Percentiles rank a stretch among this genome's conserved stretches.
Conservation (phyloP, 23 red algal species). For the Porphyridium purpureum region DNA sequence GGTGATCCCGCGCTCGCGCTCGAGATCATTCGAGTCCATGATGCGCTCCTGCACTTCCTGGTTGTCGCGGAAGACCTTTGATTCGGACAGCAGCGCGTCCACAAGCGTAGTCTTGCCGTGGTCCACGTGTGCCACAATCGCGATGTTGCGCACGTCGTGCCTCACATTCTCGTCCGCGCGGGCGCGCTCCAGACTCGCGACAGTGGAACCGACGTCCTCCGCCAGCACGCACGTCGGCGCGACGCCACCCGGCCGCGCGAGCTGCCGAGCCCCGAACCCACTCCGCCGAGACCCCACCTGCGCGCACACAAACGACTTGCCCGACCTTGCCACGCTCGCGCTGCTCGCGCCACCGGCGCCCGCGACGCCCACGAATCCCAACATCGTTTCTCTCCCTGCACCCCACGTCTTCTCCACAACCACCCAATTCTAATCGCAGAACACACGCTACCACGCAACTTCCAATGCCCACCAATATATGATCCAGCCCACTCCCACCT, state of each 20-base stretch:
- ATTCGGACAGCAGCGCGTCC: conserved; percentile 60
- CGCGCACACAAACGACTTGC: neutral
- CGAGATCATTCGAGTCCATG: conserved; percentile 75
- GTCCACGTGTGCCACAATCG: conserved; percentile 27
- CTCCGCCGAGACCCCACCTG: neutral
- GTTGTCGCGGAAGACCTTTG: conserved; percentile 63
- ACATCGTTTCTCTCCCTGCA: no score
- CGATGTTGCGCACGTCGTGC: conserved; percentile 8
- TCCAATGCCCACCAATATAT: no score
- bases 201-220: neutral
- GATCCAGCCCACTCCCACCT: no score
- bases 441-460: no score
- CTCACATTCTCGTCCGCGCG: neutral
- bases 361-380: neutral
- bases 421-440: no score
- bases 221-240: neutral
- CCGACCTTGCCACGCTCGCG: neutral
- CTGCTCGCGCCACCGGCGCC: neutral
- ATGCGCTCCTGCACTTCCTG: conserved; percentile 51
- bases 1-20: conserved; percentile 86
- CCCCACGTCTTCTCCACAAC: no score
- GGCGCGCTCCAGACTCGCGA: neutral
- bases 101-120: conserved; percentile 61
- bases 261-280: neutral
- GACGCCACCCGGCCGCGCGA: no score